Evolutionary conservation across 2,329 filamentous ascomycete species (phyloP), one percentile per base, ranked within the genome.

Genomic region (Penicillium verrucosum): DNA sequence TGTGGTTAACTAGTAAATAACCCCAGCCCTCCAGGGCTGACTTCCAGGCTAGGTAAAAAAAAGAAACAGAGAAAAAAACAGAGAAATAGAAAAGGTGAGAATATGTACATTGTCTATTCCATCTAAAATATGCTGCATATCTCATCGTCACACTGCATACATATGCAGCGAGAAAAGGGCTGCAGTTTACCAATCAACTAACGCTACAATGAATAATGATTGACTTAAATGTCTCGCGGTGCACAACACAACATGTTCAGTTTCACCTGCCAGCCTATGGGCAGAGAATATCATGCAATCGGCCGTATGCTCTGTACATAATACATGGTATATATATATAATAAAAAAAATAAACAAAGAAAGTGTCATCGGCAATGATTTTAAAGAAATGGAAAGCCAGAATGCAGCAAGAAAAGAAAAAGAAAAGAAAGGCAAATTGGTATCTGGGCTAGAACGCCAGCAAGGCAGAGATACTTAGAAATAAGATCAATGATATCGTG

Each of bases 381-480:
- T 50, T 60, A 57, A 40, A 41, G 34, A 56, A 50, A 54, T 29
- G 42, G 40, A 44, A 37, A 55, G 41, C 43, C 48, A 46, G 25
- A 47, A 56, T 18, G 30, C 40, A 36, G 48, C 32, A 14, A 23
- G 36, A 57, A 57, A 14, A 54, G 18, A 11, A 27, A 57, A 29
- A 14, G 3, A 11, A 48, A 60, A 8, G 27, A 29, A 60, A 27
- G 57, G 56, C 60, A 66, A 67, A 68, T 62, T 65, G 65, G 65
- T 67, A 68, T 68, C 65, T 66, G 52, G 57, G 59, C 65, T 61
- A 60, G 51, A 65, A 66, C 62, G 57, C 62, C 65, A 60, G 58
- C 48, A 60, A 43, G 59, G 61, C 52, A 59, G 36, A 59, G 38
- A 55, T 48, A 51, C 40, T 51, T 44, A 49, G 41, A 55, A 60